Base-by-base conservation (phyloP, 2,329 filamentous ascomycete species). In the Pezicula neosporulosa region DNA sequence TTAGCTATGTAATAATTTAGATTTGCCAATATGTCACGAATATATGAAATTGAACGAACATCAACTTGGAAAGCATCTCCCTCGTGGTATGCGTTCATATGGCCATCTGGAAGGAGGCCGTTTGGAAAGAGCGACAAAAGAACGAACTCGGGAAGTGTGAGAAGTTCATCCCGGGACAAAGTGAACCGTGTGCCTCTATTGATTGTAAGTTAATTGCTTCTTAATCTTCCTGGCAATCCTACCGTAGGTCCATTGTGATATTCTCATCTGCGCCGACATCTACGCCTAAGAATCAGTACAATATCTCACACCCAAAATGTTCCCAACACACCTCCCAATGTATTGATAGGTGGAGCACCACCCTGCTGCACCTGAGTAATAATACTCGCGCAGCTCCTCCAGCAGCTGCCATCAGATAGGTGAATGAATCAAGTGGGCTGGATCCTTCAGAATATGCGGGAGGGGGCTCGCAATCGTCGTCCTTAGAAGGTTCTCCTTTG, bases 291-390 rank as follows among this genome's bases (percentile, higher is more conserved):
- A 57, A 52, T 50, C 53, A 54, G 42, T 44, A 18, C 33, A 28
- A n/a, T 43, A 10, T 33, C 51, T 41, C 19, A 4, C 13, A 7
- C 30, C 21, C 42, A 28, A 44, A 12, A 30, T n/a, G 38, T 38
- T 16, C 2, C 21, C 27, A 52, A 51, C 79, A 66, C 74, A 91
- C 89, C 89, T 82, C 89, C 90, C 55, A 97, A 78, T 50, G 90
- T 88, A 71, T 94, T 96, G 62, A 97, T 84, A 36, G 92, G 89
- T 63, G 91, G 89, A 19, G 81, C 79, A 47, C 88, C 92, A 60
- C 88, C 88, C 73, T 99, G 94, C 69, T 96, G 92, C 63, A 99
- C 94, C 77, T 99, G 94, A 73, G 94, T 99, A 75, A 99, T 96
- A 69, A 99, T 96, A 82, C 94, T 97, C 77, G 92, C 77, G 92